Conservation (phyloP, 2,329 filamentous ascomycete genomes). For the Xylariaceae sp. region DNA sequence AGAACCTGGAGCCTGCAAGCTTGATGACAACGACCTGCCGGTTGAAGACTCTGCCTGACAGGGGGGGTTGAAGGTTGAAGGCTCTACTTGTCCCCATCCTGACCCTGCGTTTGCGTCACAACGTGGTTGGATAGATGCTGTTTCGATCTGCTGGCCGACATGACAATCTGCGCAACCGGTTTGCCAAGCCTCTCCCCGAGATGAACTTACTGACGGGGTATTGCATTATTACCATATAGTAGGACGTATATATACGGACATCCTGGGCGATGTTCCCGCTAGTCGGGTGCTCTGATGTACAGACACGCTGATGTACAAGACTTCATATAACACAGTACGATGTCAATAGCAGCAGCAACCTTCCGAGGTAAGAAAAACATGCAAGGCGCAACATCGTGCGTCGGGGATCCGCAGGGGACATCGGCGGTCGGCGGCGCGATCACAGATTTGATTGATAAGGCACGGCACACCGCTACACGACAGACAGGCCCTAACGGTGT, state of each 20-base stretch:
- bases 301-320: too few relatives aligned
- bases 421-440: not conserved
- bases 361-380: not conserved
- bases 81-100: constrained; percentile 22
- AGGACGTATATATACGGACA: not conserved
- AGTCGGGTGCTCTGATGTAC: not conserved
- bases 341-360: not conserved
- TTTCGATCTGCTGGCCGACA: constrained; percentile 19
- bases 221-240: not conserved
- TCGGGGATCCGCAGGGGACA: not conserved
- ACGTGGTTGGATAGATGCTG: constrained; percentile 12
- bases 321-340: not conserved
- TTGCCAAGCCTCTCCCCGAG: constrained; percentile 21
- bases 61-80: constrained; percentile 20
- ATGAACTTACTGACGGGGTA: not conserved
- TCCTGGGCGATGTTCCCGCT: not conserved
- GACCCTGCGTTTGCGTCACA: constrained; percentile 27
- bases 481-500: constrained; percentile 20
- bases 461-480: constrained; percentile 23
- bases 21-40: constrained; percentile 26
- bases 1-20: constrained; percentile 16
- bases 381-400: not conserved
- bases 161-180: constrained; percentile 16
- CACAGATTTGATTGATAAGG: constrained; percentile 5
- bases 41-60: constrained; percentile 28